These are phyloP conservation scores for Lachancea kluyveri DNA, from an alignment of 805 yeast species.

Conservation along the genomic window DNA sequence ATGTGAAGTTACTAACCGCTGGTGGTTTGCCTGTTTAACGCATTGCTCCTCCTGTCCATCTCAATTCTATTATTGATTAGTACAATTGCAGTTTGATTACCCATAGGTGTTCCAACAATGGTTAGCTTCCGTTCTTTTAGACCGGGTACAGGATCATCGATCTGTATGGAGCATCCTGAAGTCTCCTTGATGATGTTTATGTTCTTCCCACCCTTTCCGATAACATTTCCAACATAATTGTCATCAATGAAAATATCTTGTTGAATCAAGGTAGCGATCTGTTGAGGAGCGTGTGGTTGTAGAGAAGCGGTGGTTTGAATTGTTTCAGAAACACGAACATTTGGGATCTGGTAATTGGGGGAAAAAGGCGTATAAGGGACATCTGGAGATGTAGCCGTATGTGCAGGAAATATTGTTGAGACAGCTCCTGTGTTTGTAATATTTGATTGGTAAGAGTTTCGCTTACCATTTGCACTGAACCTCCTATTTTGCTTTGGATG, in stretches of 20 bases:
- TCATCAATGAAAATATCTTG: slow-evolving; percentile 75
- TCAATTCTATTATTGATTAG: slow-evolving; percentile 68
- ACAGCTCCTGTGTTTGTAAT: slow-evolving; percentile 4
- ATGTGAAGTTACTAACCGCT: neutral
- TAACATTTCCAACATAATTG: slow-evolving; percentile 73
- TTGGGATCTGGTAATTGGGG: slow-evolving; percentile 22
- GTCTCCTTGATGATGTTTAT: slow-evolving; percentile 70
- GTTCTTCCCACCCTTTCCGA: slow-evolving; percentile 81
- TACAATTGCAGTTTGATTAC: slow-evolving; percentile 67
- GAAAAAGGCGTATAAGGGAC: no score
- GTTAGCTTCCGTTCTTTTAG: slow-evolving; percentile 55
- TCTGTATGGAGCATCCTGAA: slow-evolving; percentile 70
- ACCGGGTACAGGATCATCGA: slow-evolving; percentile 54
- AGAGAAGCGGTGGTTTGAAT: slow-evolving; percentile 11
- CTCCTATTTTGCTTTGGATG: slow-evolving; percentile 21
- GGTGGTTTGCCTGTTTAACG: no score
- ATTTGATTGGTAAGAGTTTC: no score
- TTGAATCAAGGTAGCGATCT: slow-evolving; percentile 27
- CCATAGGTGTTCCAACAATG: slow-evolving; percentile 58
- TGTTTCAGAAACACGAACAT: slow-evolving; percentile 21
- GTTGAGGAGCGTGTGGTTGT: slow-evolving; percentile 33
- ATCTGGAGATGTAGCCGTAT: slow-evolving; percentile 19
- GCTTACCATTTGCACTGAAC: no score
- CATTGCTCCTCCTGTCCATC: slow-evolving; percentile 55
- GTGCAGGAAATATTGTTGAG: slow-evolving; percentile 19